Conservation (phyloP, 2,329 filamentous ascomycete species). For the Raffaelea deltoideospora region DNA sequence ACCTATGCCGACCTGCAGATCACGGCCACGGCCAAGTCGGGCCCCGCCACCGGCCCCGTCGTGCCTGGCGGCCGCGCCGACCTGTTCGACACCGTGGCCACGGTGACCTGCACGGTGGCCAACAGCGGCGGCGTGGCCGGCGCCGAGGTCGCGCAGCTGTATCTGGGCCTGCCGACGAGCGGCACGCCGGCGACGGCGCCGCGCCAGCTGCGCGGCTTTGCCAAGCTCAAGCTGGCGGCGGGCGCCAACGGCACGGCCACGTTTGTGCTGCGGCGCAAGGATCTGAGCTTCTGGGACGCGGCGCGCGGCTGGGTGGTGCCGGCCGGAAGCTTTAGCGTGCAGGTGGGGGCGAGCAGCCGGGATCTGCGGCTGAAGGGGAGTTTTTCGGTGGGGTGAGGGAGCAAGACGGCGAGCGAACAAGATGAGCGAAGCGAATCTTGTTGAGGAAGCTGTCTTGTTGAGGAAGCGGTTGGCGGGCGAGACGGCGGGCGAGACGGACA, state of each 20-base stretch:
- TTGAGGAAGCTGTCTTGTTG: too few relatives aligned
- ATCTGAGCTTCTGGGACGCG: slow-evolving; percentile 50
- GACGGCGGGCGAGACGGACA: too few relatives aligned
- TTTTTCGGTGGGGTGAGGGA: slow-evolving; percentile 14
- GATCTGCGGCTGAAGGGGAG: slow-evolving; percentile 25
- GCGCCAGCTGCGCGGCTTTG: slow-evolving; percentile 45
- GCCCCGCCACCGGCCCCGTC: slow-evolving; percentile 22
- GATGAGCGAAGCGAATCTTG: slow-evolving; percentile 11
- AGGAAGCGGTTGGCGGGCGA: too few relatives aligned
- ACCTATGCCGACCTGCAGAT: slow-evolving; percentile 36
- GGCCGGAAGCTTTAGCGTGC: slow-evolving; percentile 24
- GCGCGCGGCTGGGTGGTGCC: slow-evolving; percentile 46
- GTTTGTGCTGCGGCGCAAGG: slow-evolving; percentile 40
- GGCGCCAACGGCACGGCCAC: slow-evolving; percentile 30
- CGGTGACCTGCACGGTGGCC: slow-evolving; percentile 42
- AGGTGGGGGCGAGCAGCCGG: slow-evolving; percentile 29
- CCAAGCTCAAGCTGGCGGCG: slow-evolving; percentile 36
- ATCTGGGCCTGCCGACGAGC: slow-evolving; percentile 26
- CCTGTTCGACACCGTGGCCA: slow-evolving; percentile 28
- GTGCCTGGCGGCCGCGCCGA: slow-evolving; percentile 28
- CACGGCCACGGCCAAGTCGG: slow-evolving; percentile 19
- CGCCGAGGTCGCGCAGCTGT: slow-evolving; percentile 52
- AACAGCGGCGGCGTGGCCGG: slow-evolving; percentile 49
- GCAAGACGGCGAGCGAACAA: too few relatives aligned
- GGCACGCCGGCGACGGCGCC: slow-evolving; percentile 17